Conservation (phyloP, 371 early-diverging fungal species). For the Blyttiomyces sp. region DNA sequence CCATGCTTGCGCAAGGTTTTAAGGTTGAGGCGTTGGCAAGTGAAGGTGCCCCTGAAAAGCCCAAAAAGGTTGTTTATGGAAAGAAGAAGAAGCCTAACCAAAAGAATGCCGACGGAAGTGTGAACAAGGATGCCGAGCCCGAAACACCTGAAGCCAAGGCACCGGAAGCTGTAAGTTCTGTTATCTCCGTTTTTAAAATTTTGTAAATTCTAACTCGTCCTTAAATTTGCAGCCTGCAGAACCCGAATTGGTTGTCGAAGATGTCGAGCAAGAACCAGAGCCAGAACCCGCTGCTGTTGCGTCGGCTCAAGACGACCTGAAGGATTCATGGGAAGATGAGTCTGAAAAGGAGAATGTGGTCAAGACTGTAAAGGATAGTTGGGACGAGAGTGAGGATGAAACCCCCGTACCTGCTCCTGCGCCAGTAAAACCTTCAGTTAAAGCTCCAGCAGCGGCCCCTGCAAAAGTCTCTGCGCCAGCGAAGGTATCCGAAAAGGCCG, state of each 20-base stretch:
- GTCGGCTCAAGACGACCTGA: slow-evolving; percentile 13
- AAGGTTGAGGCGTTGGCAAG: slow-evolving; percentile 71
- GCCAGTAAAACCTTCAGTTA: slow-evolving; percentile 27
- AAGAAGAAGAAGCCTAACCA: slow-evolving; percentile 40
- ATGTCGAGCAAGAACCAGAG: slow-evolving; percentile 38
- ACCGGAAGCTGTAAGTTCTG: background rate
- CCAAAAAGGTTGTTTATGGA: slow-evolving; percentile 52
- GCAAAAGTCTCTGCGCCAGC: background rate
- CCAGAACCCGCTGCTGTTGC: slow-evolving; percentile 11
- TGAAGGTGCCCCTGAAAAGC: slow-evolving; percentile 39
- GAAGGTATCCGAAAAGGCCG: slow-evolving; percentile 7
- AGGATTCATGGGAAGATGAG: slow-evolving; percentile 43
- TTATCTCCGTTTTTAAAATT: background rate
- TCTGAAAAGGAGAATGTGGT: slow-evolving; percentile 43
- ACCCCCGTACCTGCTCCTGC: slow-evolving; percentile 5
- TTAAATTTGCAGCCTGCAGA: slow-evolving; percentile 20
- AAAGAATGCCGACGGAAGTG: slow-evolving; percentile 35
- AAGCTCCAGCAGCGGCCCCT: slow-evolving; percentile 19
- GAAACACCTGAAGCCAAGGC: slow-evolving; percentile 13
- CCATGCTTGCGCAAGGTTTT: slow-evolving; percentile 61
- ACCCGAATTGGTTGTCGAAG: slow-evolving; percentile 39
- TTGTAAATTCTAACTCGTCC: background rate
- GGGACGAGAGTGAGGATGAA: no score
- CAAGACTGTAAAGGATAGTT: no score
- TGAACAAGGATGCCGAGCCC: slow-evolving; percentile 63